Evolutionary conservation across 495 filamentous ascomycete genomes (phyloP), one percentile per base, ranked within the genome.

Genomic region (Tuber magnatum): DNA sequence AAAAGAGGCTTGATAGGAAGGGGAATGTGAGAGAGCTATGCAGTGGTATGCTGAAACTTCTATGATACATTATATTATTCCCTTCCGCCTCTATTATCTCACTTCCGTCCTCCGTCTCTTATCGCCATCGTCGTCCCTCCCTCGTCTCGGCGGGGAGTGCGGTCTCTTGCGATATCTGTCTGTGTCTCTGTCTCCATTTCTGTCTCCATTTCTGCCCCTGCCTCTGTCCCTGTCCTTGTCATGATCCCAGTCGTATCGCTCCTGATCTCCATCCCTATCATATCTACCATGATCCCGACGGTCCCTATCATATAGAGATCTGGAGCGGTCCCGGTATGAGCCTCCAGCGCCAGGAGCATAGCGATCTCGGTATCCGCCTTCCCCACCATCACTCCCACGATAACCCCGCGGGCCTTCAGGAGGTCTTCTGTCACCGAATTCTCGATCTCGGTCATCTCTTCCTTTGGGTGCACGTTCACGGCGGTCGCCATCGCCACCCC

Each of bases 201-300:
- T 71, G n/a, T 80, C 84, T 42, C 79, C 76, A 24, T 82, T 77
- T 32, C 77, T 80, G 16, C 20, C 43, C 43, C 43, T 46, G 43
- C 43, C 84, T 44, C 78, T 75, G 22, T 82, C 84, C 51, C 79
- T 76, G n/a, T 82, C 77, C 35, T 77, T 80, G 42, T 81, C 80
- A 28, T 85, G 73, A 74, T 81, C 78, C 42, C 77, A 1, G 72
- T 77, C 56, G 75, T 75, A 32, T 82, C 83, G 41, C 82, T 81
- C 73, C 51, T 72, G 44, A 14, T 76, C 77, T 16, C 84, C 78
- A 72, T 81, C 80, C 18, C 71, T 74, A 69, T 78, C 77, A 40
- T 79, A 82, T 42, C 83, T 65, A 24, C 77, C 51, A 10, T 71
- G 56, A 20, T 39, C 39, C 24, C 72, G 48, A 18, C 84, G 79